A percentile compares a stretch with the other conserved stretches of the same genome.
phyloP scores from a whole-genome alignment of 768 basidiomycete species.

The Flagelloscypha sp. region DNA sequence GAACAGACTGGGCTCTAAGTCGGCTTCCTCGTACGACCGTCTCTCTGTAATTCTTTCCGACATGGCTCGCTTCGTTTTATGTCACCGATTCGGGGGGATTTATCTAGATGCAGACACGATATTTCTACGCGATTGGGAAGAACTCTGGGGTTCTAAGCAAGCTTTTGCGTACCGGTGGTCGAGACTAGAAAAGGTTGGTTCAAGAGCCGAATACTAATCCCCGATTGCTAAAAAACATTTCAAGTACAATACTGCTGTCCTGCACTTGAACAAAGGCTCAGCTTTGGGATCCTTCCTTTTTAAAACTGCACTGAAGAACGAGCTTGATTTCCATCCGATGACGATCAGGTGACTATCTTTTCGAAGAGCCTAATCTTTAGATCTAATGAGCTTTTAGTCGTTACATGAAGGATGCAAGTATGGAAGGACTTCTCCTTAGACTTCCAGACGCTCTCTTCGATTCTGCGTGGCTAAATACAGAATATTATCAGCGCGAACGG shows the following conservation, averaged over 20 bases:
- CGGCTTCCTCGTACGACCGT: conserved; percentile 60
- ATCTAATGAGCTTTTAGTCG: too few species aligned
- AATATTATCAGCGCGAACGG: conserved; percentile 83
- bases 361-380: too few species aligned
- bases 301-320: conserved; percentile 89
- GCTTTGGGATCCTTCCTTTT: conserved; percentile 92
- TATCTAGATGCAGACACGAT: conserved; percentile 97
- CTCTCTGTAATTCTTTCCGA: conserved; percentile 72
- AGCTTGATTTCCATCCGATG: conserved; percentile 96
- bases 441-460: conserved; percentile 96
- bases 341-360: too few species aligned
- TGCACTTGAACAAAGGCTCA: conserved; percentile 87
- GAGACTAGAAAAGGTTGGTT: conserved; percentile 52
- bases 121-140: conserved; percentile 96
- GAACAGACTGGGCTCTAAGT: conserved; percentile 64
- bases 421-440: conserved; percentile 77
- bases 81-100: conserved; percentile 91
- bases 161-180: conserved; percentile 98
- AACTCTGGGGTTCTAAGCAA: conserved; percentile 93
- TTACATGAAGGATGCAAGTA: conserved; percentile 82
- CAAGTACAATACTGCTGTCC: conserved; percentile 87
- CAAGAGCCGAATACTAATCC: background rate
- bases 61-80: conserved; percentile 96
- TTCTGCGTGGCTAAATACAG: conserved; percentile 93
- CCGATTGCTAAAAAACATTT: background rate